A percentile compares a stretch with the other conserved stretches of the same genome.
These are phyloP conservation scores for Rutstroemia sp. DNA, from an alignment of 2,329 filamentous ascomycete genomes.

Conservation along the genomic window DNA sequence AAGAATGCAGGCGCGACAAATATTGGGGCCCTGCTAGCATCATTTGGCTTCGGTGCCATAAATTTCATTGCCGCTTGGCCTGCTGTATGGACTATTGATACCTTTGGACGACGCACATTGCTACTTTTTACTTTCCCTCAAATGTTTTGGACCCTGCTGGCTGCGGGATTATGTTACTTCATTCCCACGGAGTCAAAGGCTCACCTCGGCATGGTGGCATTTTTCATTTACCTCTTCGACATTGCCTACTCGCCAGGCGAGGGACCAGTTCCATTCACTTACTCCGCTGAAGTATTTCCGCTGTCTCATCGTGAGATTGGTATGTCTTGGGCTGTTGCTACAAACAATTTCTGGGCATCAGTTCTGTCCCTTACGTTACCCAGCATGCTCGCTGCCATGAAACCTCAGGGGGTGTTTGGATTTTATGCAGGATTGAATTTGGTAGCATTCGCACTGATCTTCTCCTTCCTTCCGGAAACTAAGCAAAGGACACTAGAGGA, in stretches of 20 bases:
- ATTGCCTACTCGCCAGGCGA: slow-evolving; percentile 60
- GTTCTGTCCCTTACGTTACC: slow-evolving; percentile 51
- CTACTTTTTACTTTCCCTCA: slow-evolving; percentile 60
- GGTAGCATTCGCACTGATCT: slow-evolving; percentile 47
- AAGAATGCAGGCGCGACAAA: slow-evolving; percentile 46
- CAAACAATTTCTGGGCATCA: slow-evolving; percentile 51
- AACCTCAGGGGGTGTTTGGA: slow-evolving; percentile 37
- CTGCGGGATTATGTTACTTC: slow-evolving; percentile 52
- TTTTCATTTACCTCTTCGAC: slow-evolving; percentile 59
- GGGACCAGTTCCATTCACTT: slow-evolving; percentile 54
- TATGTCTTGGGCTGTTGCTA: slow-evolving; percentile 57
- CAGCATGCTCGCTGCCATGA: slow-evolving; percentile 18
- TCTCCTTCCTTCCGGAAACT: slow-evolving; percentile 51
- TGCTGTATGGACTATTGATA: slow-evolving; percentile 55
- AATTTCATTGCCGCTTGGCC: slow-evolving; percentile 56
- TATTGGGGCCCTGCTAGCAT: slow-evolving; percentile 51
- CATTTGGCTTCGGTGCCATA: slow-evolving; percentile 57
- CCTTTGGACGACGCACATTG: slow-evolving; percentile 54
- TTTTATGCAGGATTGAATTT: slow-evolving; percentile 50
- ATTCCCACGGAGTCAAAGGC: slow-evolving; percentile 34
- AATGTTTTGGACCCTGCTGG: slow-evolving; percentile 60
- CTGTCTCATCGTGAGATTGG: slow-evolving; percentile 56
- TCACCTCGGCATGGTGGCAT: slow-evolving; percentile 46
- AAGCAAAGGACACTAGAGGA: slow-evolving; percentile 38
- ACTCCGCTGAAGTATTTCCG: slow-evolving; percentile 57